Conservation (phyloP, 78 protist species). For the Tieghemostelium lacteum region DNA sequence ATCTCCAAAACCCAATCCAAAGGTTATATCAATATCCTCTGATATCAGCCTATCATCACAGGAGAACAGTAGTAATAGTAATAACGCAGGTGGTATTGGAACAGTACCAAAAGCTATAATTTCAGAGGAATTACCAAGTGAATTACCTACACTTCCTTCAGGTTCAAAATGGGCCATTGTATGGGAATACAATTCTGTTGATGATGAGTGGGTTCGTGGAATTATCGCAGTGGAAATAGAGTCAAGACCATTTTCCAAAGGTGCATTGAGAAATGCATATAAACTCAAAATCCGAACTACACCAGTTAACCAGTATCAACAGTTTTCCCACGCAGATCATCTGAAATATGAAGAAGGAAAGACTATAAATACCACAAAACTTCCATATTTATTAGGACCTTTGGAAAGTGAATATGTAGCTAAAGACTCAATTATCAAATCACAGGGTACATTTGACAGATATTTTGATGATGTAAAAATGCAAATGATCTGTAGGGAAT, state of each 20-base stretch:
- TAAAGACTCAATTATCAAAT: conserved; percentile 36
- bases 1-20: conserved; percentile 15
- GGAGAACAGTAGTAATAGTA: neutral
- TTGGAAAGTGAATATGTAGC: conserved; percentile 54
- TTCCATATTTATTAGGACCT: conserved; percentile 17
- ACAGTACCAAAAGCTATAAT: neutral
- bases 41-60: neutral
- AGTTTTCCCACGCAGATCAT: conserved; percentile 6
- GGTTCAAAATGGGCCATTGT: conserved; percentile 46
- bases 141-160: conserved; percentile 40
- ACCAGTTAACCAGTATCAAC: conserved; percentile 21
- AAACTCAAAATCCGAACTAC: conserved; percentile 14
- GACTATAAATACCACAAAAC: conserved; percentile 4
- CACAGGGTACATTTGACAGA: conserved; percentile 1
- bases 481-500: conserved; percentile 82
- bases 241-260: conserved; percentile 56
- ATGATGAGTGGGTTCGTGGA: conserved; percentile 69
- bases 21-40: too few species aligned
- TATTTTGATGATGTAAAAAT: conserved; percentile 83
- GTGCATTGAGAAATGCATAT: conserved; percentile 64
- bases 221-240: conserved; percentile 44
- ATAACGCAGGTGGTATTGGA: neutral
- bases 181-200: conserved; percentile 51
- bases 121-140: neutral
- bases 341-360: conserved; percentile 35